Base-by-base conservation (phyloP, 1,284 basidiomycete genomes). In the Singerocomus rubriflavus region DNA sequence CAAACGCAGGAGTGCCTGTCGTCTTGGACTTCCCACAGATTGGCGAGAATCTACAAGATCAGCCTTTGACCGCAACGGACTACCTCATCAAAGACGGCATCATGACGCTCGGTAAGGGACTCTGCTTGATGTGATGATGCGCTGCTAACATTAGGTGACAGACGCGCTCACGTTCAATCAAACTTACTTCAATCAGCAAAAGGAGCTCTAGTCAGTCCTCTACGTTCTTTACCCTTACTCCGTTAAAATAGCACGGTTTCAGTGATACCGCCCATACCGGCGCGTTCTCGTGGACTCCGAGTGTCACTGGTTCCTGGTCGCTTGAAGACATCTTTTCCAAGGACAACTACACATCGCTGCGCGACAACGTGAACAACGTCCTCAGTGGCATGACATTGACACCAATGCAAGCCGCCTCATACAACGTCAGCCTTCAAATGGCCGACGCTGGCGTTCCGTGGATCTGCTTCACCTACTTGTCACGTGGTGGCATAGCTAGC, bases 41-140 rank as follows among this genome's bases (percentile, higher is more conserved):
- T 14, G 49, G 49, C 10, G 49, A 51, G 33, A 51, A 51, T 12
- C 33, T 51, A 3, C 48, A 51, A 16, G 49, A 51, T 10, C 49
- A 51, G 11, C 27, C 38, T 1, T 12, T 51, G 33, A 25, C 29
- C 1, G 11, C 2, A 5, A 51, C 16, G 4, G 47, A 50, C 5
- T 50, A 51, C n/a, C 5, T 17, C 5, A 16, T 16, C 30, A 30
- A 17, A 11, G 40, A 45, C n/a, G 44, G 41, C n/a, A 13, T 25
- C 17, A 14, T 44, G 41, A 45, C 44, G 3, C 17, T 30, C 13
- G 44, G 40, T 45, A 14, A 27, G 40, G n/a, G 30, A 25, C 14
- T 21, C 10, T 2, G 14, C 10, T 12, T 7, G 10, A 25, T 46
- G 27, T 5, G 3, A 14, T 27, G 13, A 13, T 25, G n/a, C 6